These are phyloP conservation scores for Plasmodium vinckei DNA, from an alignment of 169 alveolate species.

Conservation along the genomic window DNA sequence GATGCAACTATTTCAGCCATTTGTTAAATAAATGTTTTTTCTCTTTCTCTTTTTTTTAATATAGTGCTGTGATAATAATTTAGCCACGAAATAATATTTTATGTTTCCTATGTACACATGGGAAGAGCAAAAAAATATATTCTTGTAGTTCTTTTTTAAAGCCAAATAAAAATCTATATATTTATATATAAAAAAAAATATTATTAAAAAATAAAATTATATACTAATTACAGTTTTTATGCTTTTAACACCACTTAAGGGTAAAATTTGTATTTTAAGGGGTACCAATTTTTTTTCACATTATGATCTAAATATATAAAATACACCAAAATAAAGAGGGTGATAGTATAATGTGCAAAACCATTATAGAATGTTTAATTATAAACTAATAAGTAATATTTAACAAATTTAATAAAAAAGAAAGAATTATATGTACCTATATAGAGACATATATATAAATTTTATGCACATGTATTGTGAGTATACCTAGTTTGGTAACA, in stretches of 20 bases:
- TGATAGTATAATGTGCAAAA: background rate
- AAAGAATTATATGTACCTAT: too few relatives aligned
- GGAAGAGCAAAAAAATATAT: conserved; percentile 1
- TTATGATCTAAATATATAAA: background rate
- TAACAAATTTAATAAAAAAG: background rate
- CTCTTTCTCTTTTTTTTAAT: conserved; percentile 9
- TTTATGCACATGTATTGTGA: background rate
- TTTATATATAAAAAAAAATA: background rate
- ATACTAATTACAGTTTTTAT: background rate
- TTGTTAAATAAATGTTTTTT: background rate
- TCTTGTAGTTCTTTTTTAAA: background rate
- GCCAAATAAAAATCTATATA: conserved; percentile 1
- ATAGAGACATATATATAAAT: background rate
- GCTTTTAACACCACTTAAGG: background rate
- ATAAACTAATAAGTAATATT: background rate
- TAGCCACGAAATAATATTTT: background rate
- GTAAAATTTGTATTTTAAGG: too few relatives aligned
- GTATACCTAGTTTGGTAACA: background rate
- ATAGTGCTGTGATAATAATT: background rate
- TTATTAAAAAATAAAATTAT: background rate
- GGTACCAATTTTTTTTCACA: background rate
- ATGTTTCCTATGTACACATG: background rate
- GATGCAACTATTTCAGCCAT: too few relatives aligned
- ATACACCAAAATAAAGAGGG: background rate
- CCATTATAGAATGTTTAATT: background rate